Base-by-base conservation (phyloP, 2,329 filamentous ascomycete species). In the Didymella exigua region DNA sequence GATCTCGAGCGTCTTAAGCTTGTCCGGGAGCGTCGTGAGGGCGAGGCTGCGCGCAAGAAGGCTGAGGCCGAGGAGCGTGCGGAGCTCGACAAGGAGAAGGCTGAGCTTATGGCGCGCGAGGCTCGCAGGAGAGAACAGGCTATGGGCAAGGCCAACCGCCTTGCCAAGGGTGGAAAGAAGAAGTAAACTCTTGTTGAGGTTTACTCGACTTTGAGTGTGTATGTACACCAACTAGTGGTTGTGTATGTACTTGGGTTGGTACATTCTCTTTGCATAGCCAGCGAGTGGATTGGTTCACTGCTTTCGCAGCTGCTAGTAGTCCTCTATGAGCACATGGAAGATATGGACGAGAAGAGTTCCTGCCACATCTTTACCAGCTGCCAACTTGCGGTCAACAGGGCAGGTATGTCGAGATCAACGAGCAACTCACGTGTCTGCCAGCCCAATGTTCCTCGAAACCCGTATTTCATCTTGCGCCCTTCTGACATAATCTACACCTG, bases 11-110 rank as follows among this genome's bases (percentile, higher is more conserved):
- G 95, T 51, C 78, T 99, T 69, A 86, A 82, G 75, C 73, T 93
- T 56, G 91, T 99, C 63, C 86, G 88, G 42, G 91, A 96, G 82
- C 89, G 91, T 79, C 86, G 95, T 60, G 93, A 90, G 69, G 88
- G 88, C 18, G 93, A 96, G 70, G 86, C 90, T 48, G 89, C 87
- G 26, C 82, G 91, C 67, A 93, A 93, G 82, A 85, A 90, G 79
- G 93, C 86, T 1, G 80, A 82, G 69, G 79, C 78, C 36, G 77
- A 80, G 66, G 80, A 82, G 75, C 75, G 73, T 56, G 79, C 79
- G 7, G 73, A 81, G 73, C 65, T 77, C 2, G 86, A 88, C 85
- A 85, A 82, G 82, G 76, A 61, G 40, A 81, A 81, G 74, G 75
- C 75, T 48, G 80, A 79, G 65, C 74, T 80, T 66, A 69, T 81